Base-by-base conservation (phyloP, 192 early-diverging fungal species). In the Geosiphon pyriformis region DNA sequence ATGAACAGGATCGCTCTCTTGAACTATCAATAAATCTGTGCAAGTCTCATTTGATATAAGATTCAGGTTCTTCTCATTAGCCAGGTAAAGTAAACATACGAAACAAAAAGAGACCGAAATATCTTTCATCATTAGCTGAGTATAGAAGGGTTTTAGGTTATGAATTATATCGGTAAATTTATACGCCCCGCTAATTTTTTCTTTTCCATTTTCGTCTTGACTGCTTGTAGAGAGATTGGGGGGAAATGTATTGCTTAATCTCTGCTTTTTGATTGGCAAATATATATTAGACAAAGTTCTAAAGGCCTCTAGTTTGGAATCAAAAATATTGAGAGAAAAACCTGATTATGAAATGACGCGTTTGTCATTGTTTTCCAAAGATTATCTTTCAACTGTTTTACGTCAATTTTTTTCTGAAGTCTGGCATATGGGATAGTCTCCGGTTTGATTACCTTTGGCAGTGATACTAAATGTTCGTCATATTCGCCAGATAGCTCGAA, bases 81-180 rank as follows among this genome's bases (percentile, higher is more conserved):
- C 94, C 68, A 98, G 72, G 82, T 98, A 94, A 64, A 98, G 75
- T 54, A 98, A 72, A 67, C 94, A 96, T 59, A 98, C 96, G 73
- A 98, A 98, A 74, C 94, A 95, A 70, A 92, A 98, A 29, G 94
- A 86, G 18, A 94, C 86, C 2, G 94, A 96, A 65, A 98, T 95
- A 50, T 98, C 96, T 65, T 85, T 82, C 59, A 93, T 80, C 61
- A 82, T 87, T 57, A 92, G 83, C 30, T 79, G 78, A 47, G 88
- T 73, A 69, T 98, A 98, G 46, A 88, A 66, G 46, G 77, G 79
- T 73, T 84, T 86, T 25, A 98, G 80, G 18, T 78, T 77, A 29
- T 82, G 71, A 27, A 96, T 82, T 1, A 98, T 74, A 4, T 84
- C 76, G 34, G 86, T 90, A 59, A 98, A 94, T 67, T 76, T 77